Percentiles rank a stretch among this genome's conserved stretches.
Conservation (phyloP, 1,284 basidiomycete species). For the Naganishia liquefaciens region DNA sequence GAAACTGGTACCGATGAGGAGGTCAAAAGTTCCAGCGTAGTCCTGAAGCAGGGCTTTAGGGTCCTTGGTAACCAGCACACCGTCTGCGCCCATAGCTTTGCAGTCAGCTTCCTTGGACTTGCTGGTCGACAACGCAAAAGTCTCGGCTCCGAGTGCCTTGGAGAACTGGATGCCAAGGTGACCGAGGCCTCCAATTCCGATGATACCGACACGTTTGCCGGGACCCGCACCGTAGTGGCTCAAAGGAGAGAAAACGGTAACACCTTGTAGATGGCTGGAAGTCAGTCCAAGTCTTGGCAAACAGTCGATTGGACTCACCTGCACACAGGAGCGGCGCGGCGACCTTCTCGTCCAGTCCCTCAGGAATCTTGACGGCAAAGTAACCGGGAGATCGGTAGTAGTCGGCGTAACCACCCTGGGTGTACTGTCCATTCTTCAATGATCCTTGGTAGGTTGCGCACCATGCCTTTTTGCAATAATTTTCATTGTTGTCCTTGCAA, state of each 20-base stretch:
- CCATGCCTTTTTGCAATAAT: slow-evolving; percentile 34
- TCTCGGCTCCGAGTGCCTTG: slow-evolving; percentile 59
- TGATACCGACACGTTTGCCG: slow-evolving; percentile 35
- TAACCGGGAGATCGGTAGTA: slow-evolving; percentile 32
- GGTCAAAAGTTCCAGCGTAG: slow-evolving; percentile 44
- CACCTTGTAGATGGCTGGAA: background rate
- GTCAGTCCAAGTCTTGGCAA: background rate
- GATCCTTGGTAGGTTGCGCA: slow-evolving; percentile 32
- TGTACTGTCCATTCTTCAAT: slow-evolving; percentile 28
- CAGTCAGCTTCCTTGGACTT: slow-evolving; percentile 52
- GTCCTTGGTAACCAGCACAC: slow-evolving; percentile 44
- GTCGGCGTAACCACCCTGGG: slow-evolving; percentile 34
- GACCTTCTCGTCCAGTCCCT: slow-evolving; percentile 24
- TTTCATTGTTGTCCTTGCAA: slow-evolving; percentile 28
- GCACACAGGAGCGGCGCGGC: slow-evolving; percentile 46
- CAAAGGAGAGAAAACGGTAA: slow-evolving; percentile 44
- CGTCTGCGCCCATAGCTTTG: slow-evolving; percentile 51
- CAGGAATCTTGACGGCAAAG: slow-evolving; percentile 34
- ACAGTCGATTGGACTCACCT: slow-evolving; percentile 34
- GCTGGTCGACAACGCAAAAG: slow-evolving; percentile 55
- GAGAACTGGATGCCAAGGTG: slow-evolving; percentile 54
- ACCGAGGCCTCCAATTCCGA: slow-evolving; percentile 35
- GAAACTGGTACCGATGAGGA: slow-evolving; percentile 50
- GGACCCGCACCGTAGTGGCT: slow-evolving; percentile 40
- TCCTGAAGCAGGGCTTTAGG: slow-evolving; percentile 26